Evolutionary conservation across 179 eudicot genomes (phyloP).

Genomic region (Silene noctiflora): DNA sequence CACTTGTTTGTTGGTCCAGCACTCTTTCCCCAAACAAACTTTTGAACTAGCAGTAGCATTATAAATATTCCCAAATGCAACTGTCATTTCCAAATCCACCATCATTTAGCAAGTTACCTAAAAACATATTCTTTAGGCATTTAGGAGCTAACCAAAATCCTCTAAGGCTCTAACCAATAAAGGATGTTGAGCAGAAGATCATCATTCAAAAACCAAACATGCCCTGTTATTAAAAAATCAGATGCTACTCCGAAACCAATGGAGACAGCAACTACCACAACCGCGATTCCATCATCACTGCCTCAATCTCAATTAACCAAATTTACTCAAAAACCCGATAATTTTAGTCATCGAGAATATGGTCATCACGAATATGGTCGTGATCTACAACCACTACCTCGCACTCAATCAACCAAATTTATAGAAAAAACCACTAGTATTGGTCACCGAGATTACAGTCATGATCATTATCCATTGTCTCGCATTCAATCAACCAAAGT

Average conservation of each 20-base stretch:
- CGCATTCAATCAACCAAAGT: conserved; percentile 12
- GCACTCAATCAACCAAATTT: conserved; percentile 15
- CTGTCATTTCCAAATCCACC: conserved; percentile 15
- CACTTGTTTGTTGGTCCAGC: neutral
- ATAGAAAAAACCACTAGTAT: conserved; percentile 15
- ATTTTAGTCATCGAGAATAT: neutral
- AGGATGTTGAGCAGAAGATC: conserved; percentile 26
- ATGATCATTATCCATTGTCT: conserved; percentile 4
- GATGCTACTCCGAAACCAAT: conserved; percentile 18
- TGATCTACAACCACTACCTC: neutral
- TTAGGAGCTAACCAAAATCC: neutral
- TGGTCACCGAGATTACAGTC: conserved; percentile 13
- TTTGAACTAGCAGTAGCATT: conserved; percentile 10
- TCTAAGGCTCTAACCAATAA: neutral
- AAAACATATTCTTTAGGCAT: neutral
- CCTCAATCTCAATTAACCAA: conserved; percentile 16
- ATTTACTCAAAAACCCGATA: conserved; percentile 10
- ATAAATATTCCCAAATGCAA: conserved; percentile 24
- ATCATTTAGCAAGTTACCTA: neutral
- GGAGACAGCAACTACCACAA: neutral
- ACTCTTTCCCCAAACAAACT: conserved; percentile 2
- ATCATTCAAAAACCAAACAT: conserved; percentile 19
- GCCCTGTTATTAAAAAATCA: conserved; percentile 18
- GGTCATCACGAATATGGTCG: conserved; percentile 12
- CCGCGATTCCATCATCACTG: neutral